Evolutionary conservation across 1,284 basidiomycete genomes (phyloP).

Genomic region (Omphalotus olearius): DNA sequence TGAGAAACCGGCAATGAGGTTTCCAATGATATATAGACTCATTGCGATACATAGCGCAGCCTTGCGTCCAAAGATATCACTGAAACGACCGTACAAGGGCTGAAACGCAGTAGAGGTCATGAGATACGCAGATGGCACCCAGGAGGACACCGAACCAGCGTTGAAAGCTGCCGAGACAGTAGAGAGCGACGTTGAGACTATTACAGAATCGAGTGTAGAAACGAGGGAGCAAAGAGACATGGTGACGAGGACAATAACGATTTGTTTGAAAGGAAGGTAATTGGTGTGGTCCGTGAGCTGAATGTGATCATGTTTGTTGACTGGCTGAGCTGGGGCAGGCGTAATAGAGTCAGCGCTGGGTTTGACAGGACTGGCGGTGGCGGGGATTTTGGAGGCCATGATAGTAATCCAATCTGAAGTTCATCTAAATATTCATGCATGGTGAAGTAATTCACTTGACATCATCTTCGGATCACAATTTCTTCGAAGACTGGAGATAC

Average conservation of each 20-base stretch:
- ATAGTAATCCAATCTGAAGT: too few relatives aligned
- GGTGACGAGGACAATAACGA: slow-evolving; percentile 59
- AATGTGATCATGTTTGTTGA: background rate
- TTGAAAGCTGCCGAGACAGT: slow-evolving; percentile 65
- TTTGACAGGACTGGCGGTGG: too few relatives aligned
- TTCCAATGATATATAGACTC: slow-evolving; percentile 60
- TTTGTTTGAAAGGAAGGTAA: slow-evolving; percentile 62
- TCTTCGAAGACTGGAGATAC: too few relatives aligned
- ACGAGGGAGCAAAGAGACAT: slow-evolving; percentile 57
- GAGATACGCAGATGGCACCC: slow-evolving; percentile 68
- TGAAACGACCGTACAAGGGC: slow-evolving; percentile 62
- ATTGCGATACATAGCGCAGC: slow-evolving; percentile 55
- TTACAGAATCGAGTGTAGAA: slow-evolving; percentile 55
- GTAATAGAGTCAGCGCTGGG: too few relatives aligned
- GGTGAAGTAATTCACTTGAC: too few relatives aligned
- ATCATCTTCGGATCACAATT: too few relatives aligned
- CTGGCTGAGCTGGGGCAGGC: too few relatives aligned
- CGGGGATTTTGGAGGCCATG: too few relatives aligned
- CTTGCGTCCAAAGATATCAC: slow-evolving; percentile 77
- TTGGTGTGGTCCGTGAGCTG: slow-evolving; percentile 73
- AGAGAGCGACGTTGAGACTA: slow-evolving; percentile 68
- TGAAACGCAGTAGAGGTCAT: slow-evolving; percentile 67
- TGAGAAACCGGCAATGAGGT: slow-evolving; percentile 55
- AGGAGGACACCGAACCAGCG: slow-evolving; percentile 61
- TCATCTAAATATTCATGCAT: too few relatives aligned